Evolutionary conservation across 176 grass and related monocot species (phyloP).

Genomic region (Avena insularis): DNA sequence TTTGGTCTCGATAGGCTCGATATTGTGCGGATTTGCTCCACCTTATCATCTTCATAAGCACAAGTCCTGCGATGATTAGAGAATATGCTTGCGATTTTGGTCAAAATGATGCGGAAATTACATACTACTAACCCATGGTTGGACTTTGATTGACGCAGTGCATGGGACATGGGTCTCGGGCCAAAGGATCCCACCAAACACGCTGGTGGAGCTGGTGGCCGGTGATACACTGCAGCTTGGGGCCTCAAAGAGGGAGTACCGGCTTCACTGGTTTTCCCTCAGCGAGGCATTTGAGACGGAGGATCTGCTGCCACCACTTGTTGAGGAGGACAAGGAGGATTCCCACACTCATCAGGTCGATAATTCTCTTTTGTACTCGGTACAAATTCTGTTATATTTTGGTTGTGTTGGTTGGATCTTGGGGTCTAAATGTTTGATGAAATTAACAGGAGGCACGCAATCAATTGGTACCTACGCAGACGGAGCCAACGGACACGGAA

Average conservation of each 20-base stretch:
- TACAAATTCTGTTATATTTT: slow-evolving; percentile 18
- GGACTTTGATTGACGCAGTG: slow-evolving; percentile 50
- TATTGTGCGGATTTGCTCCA: background rate
- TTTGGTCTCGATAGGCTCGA: background rate
- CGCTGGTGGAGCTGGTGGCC: slow-evolving; percentile 54
- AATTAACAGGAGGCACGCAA: slow-evolving; percentile 39
- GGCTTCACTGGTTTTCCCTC: slow-evolving; percentile 77
- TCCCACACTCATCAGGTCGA: slow-evolving; percentile 44
- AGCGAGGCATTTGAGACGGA: slow-evolving; percentile 73
- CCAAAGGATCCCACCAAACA: slow-evolving; percentile 63
- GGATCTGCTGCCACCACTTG: slow-evolving; percentile 61
- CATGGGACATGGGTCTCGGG: slow-evolving; percentile 95
- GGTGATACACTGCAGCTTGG: slow-evolving; percentile 75
- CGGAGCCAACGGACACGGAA: background rate
- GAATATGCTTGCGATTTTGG: background rate
- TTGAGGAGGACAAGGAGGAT: slow-evolving; percentile 79
- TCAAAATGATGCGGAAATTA: background rate
- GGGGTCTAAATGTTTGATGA: slow-evolving; percentile 38
- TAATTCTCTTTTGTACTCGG: slow-evolving; percentile 17
- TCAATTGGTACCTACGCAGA: slow-evolving; percentile 4
- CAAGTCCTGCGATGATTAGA: background rate
- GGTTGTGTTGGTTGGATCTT: background rate
- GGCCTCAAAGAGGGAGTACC: slow-evolving; percentile 75
- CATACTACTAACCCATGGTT: background rate
- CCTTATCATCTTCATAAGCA: background rate